Percentiles rank a stretch among this genome's conserved stretches.
phyloP scores from a whole-genome alignment of 2,329 filamentous ascomycete species.

The Teratosphaeria zuluensis region DNA sequence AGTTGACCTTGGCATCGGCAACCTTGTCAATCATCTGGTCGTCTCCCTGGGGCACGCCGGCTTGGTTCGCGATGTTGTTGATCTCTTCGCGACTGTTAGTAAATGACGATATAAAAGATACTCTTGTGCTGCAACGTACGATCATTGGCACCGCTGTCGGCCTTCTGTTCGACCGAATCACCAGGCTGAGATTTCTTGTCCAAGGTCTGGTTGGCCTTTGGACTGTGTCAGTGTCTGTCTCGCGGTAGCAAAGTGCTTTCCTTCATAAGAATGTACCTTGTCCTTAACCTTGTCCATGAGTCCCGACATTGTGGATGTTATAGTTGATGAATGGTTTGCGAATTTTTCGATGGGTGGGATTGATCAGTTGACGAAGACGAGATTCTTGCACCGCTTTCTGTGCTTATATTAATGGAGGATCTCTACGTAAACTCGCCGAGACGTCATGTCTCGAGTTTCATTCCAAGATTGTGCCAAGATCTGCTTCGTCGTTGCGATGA shows the following conservation, averaged over 20 bases:
- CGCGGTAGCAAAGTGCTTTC: background rate
- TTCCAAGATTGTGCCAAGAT: background rate
- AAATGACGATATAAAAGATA: too few relatives aligned
- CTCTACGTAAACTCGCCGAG: background rate
- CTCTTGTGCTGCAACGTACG: background rate
- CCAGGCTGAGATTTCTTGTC: slow-evolving; percentile 7
- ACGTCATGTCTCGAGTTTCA: background rate
- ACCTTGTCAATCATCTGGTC: slow-evolving; percentile 6
- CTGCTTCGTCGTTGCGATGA: background rate
- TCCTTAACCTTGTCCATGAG: slow-evolving; percentile 1
- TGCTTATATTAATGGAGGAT: background rate
- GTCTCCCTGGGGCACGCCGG: slow-evolving; percentile 4
- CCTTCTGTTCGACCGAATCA: slow-evolving; percentile 2
- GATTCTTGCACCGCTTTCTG: background rate
- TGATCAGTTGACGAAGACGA: background rate
- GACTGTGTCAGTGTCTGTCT: background rate
- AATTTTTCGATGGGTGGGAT: background rate
- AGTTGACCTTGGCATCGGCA: slow-evolving; percentile 7
- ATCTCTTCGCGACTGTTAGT: slow-evolving; percentile 1
- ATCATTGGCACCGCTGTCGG: slow-evolving; percentile 3
- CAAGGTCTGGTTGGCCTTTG: background rate
- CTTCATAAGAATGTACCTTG: background rate
- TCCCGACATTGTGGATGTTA: background rate
- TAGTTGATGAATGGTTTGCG: background rate
- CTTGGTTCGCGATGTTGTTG: slow-evolving; percentile 5